Percentiles rank a stretch among this genome's conserved stretches.
Conservation (phyloP, 2,329 filamentous ascomycete species). For the Diaporthe destruens region DNA sequence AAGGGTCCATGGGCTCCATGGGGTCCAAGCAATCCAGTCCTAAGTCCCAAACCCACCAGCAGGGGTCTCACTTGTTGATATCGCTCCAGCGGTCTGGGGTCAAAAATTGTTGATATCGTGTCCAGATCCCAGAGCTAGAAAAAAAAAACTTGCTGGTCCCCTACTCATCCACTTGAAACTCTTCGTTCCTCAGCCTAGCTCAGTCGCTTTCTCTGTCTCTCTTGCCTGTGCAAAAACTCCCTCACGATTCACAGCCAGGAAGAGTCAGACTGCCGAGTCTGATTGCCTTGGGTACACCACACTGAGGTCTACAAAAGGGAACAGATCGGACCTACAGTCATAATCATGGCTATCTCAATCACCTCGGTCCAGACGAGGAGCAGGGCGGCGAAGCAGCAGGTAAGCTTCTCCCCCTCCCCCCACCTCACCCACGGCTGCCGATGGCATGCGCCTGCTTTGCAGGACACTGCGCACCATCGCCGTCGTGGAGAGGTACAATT, state of each 20-base stretch:
- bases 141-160: constrained; percentile 8
- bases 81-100: constrained; percentile 39
- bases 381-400: constrained; percentile 38
- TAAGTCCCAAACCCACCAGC: constrained; percentile 35
- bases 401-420: constrained; percentile 2
- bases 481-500: background rate
- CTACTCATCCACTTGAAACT: background rate
- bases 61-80: constrained; percentile 42
- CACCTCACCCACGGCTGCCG: background rate
- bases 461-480: background rate
- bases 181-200: background rate
- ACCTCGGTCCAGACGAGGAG: constrained; percentile 41
- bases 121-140: constrained; percentile 23
- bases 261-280: constrained; percentile 7
- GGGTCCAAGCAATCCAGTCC: constrained; percentile 30
- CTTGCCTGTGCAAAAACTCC: background rate
- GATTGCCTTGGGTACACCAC: background rate
- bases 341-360: constrained; percentile 37
- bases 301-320: constrained; percentile 4
- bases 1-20: constrained; percentile 21
- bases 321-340: background rate
- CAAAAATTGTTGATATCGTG: constrained; percentile 41
- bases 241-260: constrained; percentile 16
- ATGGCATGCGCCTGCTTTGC: too few relatives aligned
- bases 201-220: background rate